phyloP scores from a whole-genome alignment of 2,329 filamentous ascomycete genomes.

The Fusarium verticillioides region DNA sequence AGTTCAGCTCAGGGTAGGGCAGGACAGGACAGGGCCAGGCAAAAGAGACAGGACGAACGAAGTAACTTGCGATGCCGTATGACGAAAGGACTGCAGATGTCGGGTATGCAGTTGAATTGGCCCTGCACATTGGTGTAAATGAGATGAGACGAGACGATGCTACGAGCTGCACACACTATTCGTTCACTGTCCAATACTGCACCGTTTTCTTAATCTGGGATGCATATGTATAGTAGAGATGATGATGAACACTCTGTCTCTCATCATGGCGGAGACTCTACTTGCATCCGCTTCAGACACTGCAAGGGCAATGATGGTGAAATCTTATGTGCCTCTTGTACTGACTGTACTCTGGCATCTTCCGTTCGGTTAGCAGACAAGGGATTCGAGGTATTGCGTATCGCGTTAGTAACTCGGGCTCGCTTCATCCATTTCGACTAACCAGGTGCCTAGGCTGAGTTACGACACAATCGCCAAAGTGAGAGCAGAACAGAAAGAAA shows the following conservation, averaged over 20 bases:
- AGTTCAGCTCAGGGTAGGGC: constrained; percentile 1
- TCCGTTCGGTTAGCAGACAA: neutral
- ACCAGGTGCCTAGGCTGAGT: neutral
- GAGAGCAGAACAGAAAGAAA: neutral
- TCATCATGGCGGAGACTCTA: neutral
- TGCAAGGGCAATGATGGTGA: neutral
- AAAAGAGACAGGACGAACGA: neutral
- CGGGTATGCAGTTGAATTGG: constrained; percentile 24
- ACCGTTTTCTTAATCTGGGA: neutral
- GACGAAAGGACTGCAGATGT: constrained; percentile 16
- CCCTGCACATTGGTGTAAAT: constrained; percentile 5
- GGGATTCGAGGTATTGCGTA: neutral
- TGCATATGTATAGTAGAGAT: neutral
- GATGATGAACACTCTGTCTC: constrained; percentile 5
- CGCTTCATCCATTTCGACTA: neutral
- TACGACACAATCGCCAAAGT: neutral
- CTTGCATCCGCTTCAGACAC: neutral
- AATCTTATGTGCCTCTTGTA: neutral
- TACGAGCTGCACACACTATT: constrained; percentile 3
- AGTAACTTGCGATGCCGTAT: constrained; percentile 7
- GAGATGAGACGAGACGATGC: neutral
- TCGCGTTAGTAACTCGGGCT: neutral
- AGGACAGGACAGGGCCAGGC: neutral
- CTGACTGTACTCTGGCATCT: neutral
- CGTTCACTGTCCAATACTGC: neutral